A percentile compares a stretch with the other conserved stretches of the same genome.
phyloP scores from a whole-genome alignment of 306 rosid species.

The Nissolia schottii region DNA sequence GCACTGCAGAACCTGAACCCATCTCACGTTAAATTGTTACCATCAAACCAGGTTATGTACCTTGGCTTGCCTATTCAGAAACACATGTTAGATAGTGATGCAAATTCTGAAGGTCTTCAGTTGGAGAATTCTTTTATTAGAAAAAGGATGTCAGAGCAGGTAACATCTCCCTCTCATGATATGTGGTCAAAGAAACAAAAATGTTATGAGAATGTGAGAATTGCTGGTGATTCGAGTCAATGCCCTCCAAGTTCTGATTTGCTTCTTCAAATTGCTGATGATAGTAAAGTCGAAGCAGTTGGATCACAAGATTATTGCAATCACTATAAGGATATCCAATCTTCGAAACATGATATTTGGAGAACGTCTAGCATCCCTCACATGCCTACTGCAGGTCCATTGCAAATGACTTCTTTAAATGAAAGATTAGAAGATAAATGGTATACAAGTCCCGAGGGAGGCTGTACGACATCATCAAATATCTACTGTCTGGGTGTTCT shows the following conservation, averaged over 20 bases:
- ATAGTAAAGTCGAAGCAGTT: constrained; percentile 30
- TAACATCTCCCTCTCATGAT: constrained; percentile 29
- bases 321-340: constrained; percentile 25
- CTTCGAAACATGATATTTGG: constrained; percentile 18
- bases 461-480: constrained; percentile 58
- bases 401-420: constrained; percentile 24
- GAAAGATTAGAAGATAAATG: constrained; percentile 63
- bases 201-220: constrained; percentile 35
- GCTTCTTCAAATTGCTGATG: constrained; percentile 24
- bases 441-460: constrained; percentile 74
- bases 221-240: constrained; percentile 37
- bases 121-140: constrained; percentile 28
- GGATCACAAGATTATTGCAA: constrained; percentile 26
- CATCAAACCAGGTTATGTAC: constrained; percentile 57
- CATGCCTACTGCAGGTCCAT: constrained; percentile 29
- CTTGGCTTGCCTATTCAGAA: constrained; percentile 41
- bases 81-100: constrained; percentile 26
- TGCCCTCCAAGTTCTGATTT: constrained; percentile 33
- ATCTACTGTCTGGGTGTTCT: constrained; percentile 76
- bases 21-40: constrained; percentile 52
- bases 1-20: constrained; percentile 56
- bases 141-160: constrained; percentile 50
- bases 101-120: constrained; percentile 39
- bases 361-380: constrained; percentile 38
- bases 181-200: constrained; percentile 47